Evolutionary conservation across 805 yeast species (phyloP).

Genomic region (Grigorovia yakushimaensis): DNA sequence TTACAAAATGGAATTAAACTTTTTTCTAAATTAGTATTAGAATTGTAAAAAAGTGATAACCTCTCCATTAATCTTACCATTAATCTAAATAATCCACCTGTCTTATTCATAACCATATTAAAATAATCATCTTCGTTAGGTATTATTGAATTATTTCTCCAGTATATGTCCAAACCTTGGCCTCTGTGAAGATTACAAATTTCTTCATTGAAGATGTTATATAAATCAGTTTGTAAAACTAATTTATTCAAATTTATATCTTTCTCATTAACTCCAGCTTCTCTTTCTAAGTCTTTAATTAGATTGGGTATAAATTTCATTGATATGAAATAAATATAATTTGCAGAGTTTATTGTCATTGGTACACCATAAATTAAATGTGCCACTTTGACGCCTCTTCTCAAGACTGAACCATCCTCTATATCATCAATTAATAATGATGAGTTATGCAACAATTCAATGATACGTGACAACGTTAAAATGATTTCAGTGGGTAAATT

Average conservation of each 20-base stretch:
- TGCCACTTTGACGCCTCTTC: slow-evolving; percentile 75
- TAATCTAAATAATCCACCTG: slow-evolving; percentile 80
- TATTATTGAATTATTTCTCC: slow-evolving; percentile 55
- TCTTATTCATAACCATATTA: slow-evolving; percentile 76
- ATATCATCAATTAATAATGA: slow-evolving; percentile 76
- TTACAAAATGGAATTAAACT: slow-evolving; percentile 55
- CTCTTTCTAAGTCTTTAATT: slow-evolving; percentile 9
- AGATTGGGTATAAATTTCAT: slow-evolving; percentile 38
- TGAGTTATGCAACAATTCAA: slow-evolving; percentile 56
- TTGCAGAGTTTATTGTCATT: slow-evolving; percentile 72
- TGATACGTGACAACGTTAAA: slow-evolving; percentile 34
- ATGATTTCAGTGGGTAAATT: slow-evolving; percentile 34
- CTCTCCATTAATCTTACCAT: slow-evolving; percentile 55
- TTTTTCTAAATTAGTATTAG: slow-evolving; percentile 3
- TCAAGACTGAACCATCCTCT: slow-evolving; percentile 61
- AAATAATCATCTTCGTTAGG: slow-evolving; percentile 59
- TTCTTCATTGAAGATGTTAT: slow-evolving; percentile 52
- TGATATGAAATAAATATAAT: slow-evolving; percentile 71
- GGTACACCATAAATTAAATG: slow-evolving; percentile 72
- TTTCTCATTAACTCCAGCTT: neutral
- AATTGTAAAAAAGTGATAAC: slow-evolving; percentile 7
- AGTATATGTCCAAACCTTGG: slow-evolving; percentile 79
- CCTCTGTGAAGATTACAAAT: slow-evolving; percentile 78
- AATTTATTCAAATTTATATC: neutral
- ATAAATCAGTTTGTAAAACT: slow-evolving; percentile 21